Evolutionary conservation across 1,284 basidiomycete genomes (phyloP).

Genomic region (Leccinum olivaceoglutinosum): DNA sequence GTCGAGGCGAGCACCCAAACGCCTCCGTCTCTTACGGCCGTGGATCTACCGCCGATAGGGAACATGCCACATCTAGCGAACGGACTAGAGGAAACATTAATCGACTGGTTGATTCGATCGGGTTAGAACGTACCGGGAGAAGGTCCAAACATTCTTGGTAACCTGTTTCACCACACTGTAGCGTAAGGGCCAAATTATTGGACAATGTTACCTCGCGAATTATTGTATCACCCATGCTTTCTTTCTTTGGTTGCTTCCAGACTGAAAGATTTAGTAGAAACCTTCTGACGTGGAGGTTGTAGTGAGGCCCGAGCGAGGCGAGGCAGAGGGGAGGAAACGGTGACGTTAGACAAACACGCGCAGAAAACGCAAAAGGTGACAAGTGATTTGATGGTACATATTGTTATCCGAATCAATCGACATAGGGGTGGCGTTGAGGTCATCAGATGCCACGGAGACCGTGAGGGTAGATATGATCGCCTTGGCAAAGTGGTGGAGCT

Average conservation of each 20-base stretch:
- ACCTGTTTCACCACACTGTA: conserved; percentile 35
- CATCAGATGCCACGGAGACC: conserved; percentile 55
- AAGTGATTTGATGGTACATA: neutral
- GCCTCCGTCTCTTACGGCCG: conserved; percentile 67
- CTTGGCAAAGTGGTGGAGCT: conserved; percentile 77
- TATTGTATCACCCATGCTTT: conserved; percentile 23
- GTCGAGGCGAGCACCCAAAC: conserved; percentile 88
- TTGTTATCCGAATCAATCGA: conserved; percentile 1
- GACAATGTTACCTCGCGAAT: conserved; percentile 26
- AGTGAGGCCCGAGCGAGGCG: conserved; percentile 11
- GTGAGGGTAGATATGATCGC: conserved; percentile 82
- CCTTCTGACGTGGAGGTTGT: conserved; percentile 15
- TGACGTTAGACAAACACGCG: conserved; percentile 23
- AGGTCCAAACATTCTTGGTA: conserved; percentile 61
- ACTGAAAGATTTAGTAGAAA: conserved; percentile 4
- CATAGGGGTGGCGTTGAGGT: conserved; percentile 45
- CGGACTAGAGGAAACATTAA: conserved; percentile 39
- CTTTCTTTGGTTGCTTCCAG: conserved; percentile 5
- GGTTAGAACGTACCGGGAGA: conserved; percentile 50
- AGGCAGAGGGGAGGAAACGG: conserved; percentile 12
- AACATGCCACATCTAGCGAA: conserved; percentile 65
- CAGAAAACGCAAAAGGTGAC: conserved; percentile 8
- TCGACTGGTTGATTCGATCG: conserved; percentile 1
- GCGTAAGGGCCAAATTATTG: neutral
- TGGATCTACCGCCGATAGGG: conserved; percentile 78